Conservation (phyloP, 2,329 filamentous ascomycete genomes). For the Fusarium ambrosium region DNA sequence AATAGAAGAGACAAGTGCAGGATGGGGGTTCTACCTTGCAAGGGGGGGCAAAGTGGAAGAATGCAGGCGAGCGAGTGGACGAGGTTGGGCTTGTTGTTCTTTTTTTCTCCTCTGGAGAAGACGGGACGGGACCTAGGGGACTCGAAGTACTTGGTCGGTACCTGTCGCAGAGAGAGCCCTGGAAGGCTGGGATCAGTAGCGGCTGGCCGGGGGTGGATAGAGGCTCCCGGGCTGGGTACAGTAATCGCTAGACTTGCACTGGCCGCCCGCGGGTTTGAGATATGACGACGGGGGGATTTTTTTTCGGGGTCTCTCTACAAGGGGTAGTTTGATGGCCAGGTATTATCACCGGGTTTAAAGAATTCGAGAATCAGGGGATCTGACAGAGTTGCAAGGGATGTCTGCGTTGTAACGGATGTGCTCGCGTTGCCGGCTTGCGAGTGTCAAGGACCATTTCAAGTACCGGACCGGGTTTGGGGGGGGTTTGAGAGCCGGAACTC, state of each 20-base stretch:
- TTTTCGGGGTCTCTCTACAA: neutral
- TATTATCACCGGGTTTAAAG: neutral
- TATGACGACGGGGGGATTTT: slow-evolving; percentile 17
- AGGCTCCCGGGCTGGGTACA: slow-evolving; percentile 2
- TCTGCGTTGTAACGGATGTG: neutral
- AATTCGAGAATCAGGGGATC: neutral
- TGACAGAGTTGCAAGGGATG: neutral
- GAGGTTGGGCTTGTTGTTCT: slow-evolving; percentile 8
- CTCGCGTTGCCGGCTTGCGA: slow-evolving; percentile 1
- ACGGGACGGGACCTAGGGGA: neutral
- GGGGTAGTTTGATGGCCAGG: neutral
- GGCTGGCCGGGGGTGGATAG: slow-evolving; percentile 25
- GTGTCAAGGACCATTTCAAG: neutral
- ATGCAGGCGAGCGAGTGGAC: neutral
- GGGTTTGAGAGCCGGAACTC: slow-evolving; percentile 3
- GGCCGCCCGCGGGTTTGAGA: neutral
- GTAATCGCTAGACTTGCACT: slow-evolving; percentile 11
- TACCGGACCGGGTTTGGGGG: slow-evolving; percentile 16
- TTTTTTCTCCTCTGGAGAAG: slow-evolving; percentile 7
- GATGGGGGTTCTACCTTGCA: slow-evolving; percentile 3
- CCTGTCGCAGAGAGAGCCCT: slow-evolving; percentile 23
- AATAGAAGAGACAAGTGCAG: slow-evolving; percentile 7
- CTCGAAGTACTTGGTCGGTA: slow-evolving; percentile 29
- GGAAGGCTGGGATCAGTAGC: slow-evolving; percentile 23
- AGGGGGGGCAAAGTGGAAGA: slow-evolving; percentile 10